phyloP scores from a whole-genome alignment of 768 basidiomycete species.

The Porpolomopsis calyptriformis region DNA sequence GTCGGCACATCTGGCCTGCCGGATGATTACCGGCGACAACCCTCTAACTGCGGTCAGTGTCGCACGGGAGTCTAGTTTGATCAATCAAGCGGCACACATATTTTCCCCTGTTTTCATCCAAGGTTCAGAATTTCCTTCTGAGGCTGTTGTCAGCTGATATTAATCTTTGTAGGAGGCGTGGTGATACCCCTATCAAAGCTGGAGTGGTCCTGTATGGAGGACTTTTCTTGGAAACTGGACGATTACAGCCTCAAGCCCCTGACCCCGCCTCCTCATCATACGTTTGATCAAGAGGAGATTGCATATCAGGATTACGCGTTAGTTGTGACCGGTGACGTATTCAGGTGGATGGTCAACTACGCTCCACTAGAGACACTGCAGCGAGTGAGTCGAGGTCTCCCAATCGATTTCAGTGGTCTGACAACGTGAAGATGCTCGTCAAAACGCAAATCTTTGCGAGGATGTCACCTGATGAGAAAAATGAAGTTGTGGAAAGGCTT shows the following conservation, averaged over 20 bases:
- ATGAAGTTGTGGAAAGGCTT: constrained; percentile 91
- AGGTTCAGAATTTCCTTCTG: constrained; percentile 33
- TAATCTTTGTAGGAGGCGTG: constrained; percentile 37
- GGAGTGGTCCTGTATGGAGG: constrained; percentile 90
- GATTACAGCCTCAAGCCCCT: constrained; percentile 78
- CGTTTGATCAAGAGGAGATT: constrained; percentile 59
- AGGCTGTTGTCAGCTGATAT: neutral
- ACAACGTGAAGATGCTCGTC: constrained; percentile 74
- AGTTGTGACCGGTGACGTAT: constrained; percentile 89
- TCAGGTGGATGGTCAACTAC: constrained; percentile 96
- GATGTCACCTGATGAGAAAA: constrained; percentile 99
- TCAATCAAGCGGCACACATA: constrained; percentile 81
- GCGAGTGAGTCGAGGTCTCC: constrained; percentile 43
- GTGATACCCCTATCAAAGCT: constrained; percentile 48
- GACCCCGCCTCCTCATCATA: constrained; percentile 57
- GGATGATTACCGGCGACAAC: constrained; percentile 99
- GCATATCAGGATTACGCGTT: constrained; percentile 83
- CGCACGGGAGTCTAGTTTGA: constrained; percentile 83
- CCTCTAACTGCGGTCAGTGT: constrained; percentile 94
- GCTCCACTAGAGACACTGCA: constrained; percentile 91
- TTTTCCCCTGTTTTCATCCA: constrained; percentile 72
- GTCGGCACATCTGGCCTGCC: constrained; percentile 80
- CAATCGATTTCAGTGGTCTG: neutral
- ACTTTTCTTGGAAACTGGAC: constrained; percentile 75
- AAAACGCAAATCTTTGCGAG: constrained; percentile 94